These are phyloP conservation scores for Ormosia semicastrata DNA, from an alignment of 306 rosid genomes.

Conservation along the genomic window DNA sequence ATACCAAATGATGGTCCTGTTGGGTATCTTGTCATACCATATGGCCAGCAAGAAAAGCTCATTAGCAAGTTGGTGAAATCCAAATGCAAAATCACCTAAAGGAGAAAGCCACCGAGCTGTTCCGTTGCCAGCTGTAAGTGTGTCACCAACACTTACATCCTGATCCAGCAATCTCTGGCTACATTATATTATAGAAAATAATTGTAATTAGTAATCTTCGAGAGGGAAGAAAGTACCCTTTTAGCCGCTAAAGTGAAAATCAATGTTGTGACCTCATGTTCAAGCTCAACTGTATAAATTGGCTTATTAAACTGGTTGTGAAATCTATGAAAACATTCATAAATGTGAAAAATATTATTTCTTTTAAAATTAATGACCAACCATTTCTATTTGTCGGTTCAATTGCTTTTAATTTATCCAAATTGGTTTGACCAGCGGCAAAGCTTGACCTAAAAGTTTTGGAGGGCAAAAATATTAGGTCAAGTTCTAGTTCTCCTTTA, in stretches of 20 bases:
- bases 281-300: no score
- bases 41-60: constrained; percentile 27
- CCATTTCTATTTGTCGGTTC: neutral
- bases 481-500: neutral
- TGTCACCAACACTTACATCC: neutral
- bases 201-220: neutral
- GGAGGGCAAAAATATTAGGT: neutral
- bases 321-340: neutral
- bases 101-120: constrained; percentile 26
- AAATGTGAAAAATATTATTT: no score
- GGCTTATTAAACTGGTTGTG: neutral
- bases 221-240: neutral
- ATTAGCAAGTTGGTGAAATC: constrained; percentile 2
- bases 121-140: constrained; percentile 6
- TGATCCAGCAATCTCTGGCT: neutral
- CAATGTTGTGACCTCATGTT: no score
- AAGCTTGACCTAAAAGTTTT: neutral
- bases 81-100: constrained; percentile 37
- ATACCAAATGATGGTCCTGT: constrained; percentile 9
- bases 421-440: neutral
- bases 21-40: constrained; percentile 6
- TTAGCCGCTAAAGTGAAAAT: neutral
- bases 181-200: neutral
- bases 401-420: neutral
- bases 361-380: neutral